phyloP scores from a whole-genome alignment of 169 alveolate genomes.

The Besnoitia besnoiti region DNA sequence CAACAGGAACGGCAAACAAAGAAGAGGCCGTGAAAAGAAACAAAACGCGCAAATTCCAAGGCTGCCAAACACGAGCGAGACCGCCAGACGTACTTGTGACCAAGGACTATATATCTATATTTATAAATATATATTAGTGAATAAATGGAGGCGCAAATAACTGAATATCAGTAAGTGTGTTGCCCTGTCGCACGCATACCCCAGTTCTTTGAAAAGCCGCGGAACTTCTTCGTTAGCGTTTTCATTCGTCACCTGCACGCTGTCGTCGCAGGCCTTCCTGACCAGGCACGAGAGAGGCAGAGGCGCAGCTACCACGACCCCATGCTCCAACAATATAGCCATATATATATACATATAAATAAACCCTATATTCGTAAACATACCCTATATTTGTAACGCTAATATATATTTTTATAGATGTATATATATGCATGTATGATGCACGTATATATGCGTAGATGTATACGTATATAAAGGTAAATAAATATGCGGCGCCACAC shows the following conservation, averaged over 20 bases:
- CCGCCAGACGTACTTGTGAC: too few species aligned
- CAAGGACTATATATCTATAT: too few species aligned
- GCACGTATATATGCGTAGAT: not conserved
- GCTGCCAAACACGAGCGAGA: not conserved
- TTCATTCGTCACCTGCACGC: conserved; percentile 53
- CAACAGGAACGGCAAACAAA: not conserved
- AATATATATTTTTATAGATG: not conserved
- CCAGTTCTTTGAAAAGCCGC: conserved; percentile 64
- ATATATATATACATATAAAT: too few species aligned
- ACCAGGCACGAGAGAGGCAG: too few species aligned
- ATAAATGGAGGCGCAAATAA: too few species aligned
- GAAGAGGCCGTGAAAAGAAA: not conserved
- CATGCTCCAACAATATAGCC: too few species aligned
- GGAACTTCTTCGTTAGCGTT: conserved; percentile 70
- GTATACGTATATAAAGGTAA: not conserved
- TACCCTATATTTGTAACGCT: not conserved
- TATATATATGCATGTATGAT: not conserved
- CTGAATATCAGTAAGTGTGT: too few species aligned
- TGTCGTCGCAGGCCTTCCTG: too few species aligned
- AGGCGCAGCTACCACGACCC: too few species aligned
- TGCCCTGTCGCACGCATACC: conserved; percentile 21
- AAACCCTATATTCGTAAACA: not conserved
- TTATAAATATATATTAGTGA: too few species aligned
- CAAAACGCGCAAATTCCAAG: not conserved
- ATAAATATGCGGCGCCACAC: not conserved